Base-by-base conservation (phyloP, 805 yeast genomes). In the Yamadazyma takamatsuzukensis region DNA sequence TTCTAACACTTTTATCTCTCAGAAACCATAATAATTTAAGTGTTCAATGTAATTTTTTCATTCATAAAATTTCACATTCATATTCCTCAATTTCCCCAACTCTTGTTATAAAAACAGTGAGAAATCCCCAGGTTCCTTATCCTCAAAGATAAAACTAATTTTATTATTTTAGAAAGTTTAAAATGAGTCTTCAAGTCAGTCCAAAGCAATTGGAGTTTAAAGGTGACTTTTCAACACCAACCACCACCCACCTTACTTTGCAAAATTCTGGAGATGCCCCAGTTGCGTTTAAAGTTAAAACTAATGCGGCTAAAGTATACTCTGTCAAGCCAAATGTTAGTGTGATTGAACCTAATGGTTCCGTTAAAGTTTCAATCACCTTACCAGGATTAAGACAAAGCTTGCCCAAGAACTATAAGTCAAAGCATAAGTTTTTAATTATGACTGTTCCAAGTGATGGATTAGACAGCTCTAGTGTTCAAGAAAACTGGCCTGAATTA, bases 291-390 rank as follows among this genome's bases (percentile, higher is more conserved):
- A 93, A 93, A 68, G 96, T 93, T 52, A 93, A 90, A 66, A 90
- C 98, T 27, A 90, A 97, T 9, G 97, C 97, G 7, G 97, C 97
- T 38, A 89, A 85, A 59, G 71, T 86, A 59, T 82, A 89, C 70
- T 86, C 96, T 58, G 97, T 90, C 32, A 83, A 96, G 64, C 98
- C 98, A 38, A 93, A 89, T 57, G 88, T 96, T 39, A 76, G 93
- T 8, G 59, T 81, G 16, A 70, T 93, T 36, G 70, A 68, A 15
- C 90, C 97, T 8, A 90, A 93, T 21, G 74, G 75, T 41, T 56
- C 78, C 15, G 63, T 80, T 34, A 76, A 83, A 33, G 84, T 93
- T 33, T 75, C 88, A 29, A 80, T 93, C 47, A 86, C 88, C 49
- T 78, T 87, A 41, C 89, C 89, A 60, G 94, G 94, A 10, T 70